Base-by-base conservation (phyloP, 1,284 basidiomycete species). In the Ganoderma resinaceum region DNA sequence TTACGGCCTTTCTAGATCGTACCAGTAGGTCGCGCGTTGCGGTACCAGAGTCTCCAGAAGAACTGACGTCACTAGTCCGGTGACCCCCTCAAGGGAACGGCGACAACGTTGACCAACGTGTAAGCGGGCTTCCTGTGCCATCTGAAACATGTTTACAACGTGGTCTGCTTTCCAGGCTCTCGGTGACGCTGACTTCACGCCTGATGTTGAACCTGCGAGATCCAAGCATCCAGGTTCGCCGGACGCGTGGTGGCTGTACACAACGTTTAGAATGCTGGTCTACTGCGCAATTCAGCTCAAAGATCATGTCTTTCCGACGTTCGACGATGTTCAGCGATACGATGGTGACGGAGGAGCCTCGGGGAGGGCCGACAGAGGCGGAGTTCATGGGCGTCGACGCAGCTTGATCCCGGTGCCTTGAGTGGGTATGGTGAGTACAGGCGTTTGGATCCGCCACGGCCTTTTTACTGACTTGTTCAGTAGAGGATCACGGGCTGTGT, bases 131-230 rank as follows among this genome's bases (percentile, higher is more conserved):
- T 12, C 7, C 35, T 16, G n/a, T 40, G 23, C 49, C 35, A n/a
- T n/a, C 31, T 4, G 20, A 20, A 14, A 8, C 3, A 23, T 20
- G 16, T 14, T 33, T 29, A 18, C 31, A 46, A 40, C 35, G n/a
- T 38, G 6, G 26, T 31, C 33, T 26, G 18, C 26, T 29, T 23
- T 7, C 40, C 18, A 71, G 70, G 46, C 62, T 71, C 9, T 66
- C 70, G 14, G 70, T 71, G 20, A 68, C 67, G 20, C 65, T 71
- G 43, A 68, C 70, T 6, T 71, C 67, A 6, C 70, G 70, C 23
- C 70, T 71, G 23, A 71, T 71, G 70, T 66, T 71, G 52, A 68
- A 71, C 59, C 31, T 71, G 12, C 70, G 70, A 23, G 66, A 71
- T 42, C 70, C 70, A 26, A 64, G 55, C 29, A 60, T 71, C 20